These are phyloP conservation scores for Davidsoniella neocaledoniae DNA, from an alignment of 2,329 filamentous ascomycete species.

Conservation along the genomic window DNA sequence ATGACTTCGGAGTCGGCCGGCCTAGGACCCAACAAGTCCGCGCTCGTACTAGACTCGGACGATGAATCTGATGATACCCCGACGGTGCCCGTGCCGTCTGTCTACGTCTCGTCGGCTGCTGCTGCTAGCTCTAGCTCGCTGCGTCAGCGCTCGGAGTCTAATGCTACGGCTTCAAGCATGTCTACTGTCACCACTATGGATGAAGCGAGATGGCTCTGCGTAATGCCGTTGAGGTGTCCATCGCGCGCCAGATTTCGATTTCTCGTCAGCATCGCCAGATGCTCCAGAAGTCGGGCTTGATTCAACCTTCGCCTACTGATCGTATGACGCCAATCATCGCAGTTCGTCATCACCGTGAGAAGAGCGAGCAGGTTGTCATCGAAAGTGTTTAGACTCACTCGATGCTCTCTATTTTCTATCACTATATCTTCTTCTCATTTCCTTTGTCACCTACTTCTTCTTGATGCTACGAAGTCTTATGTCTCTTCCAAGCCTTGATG, in stretches of 20 bases:
- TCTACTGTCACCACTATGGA: constrained; percentile 22
- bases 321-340: constrained; percentile 14
- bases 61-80: constrained; percentile 17
- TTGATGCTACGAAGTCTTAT: constrained; percentile 2
- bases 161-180: constrained; percentile 20
- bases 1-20: background rate
- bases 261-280: constrained; percentile 44
- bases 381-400: constrained; percentile 1
- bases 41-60: constrained; percentile 27
- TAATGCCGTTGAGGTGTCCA: constrained; percentile 46
- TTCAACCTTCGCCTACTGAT: constrained; percentile 9
- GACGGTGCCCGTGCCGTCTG: constrained; percentile 15
- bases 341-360: constrained; percentile 20
- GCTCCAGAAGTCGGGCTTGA: constrained; percentile 19
- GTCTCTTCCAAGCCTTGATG: background rate
- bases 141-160: constrained; percentile 17
- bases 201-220: constrained; percentile 27
- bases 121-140: constrained; percentile 19
- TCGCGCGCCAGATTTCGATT: constrained; percentile 51
- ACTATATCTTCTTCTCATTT: constrained; percentile 8
- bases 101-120: constrained; percentile 19
- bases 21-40: constrained; percentile 21
- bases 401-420: background rate
- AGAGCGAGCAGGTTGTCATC: constrained; percentile 22
- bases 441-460: constrained; percentile 8